Percentiles rank a stretch among this genome's conserved stretches.
phyloP scores from a whole-genome alignment of 441 rosid species.

The Corymbia calophylla region DNA sequence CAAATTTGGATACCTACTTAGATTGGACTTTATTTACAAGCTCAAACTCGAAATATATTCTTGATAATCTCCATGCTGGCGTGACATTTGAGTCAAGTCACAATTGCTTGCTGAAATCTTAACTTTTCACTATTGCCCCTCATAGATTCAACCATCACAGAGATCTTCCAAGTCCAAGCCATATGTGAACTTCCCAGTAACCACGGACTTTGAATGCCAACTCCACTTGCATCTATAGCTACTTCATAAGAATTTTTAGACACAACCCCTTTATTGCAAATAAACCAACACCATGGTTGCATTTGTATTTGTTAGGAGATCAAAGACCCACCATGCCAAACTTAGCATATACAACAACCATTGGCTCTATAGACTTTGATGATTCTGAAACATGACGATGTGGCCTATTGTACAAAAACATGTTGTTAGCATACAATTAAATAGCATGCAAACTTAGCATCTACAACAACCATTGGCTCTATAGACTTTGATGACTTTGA shows the following conservation, averaged over 20 bases:
- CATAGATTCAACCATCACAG: too few species aligned
- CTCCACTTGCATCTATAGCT: background rate
- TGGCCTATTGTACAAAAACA: too few species aligned
- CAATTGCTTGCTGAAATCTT: too few species aligned
- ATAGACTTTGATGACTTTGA: too few species aligned
- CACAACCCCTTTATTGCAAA: background rate
- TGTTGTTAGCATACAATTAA: too few species aligned
- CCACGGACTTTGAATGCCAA: fast-evolving
- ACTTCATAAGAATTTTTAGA: background rate
- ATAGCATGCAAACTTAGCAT: too few species aligned
- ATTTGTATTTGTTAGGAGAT: background rate
- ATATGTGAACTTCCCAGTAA: background rate
- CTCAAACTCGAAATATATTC: background rate
- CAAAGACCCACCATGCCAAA: background rate
- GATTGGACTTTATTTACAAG: background rate
- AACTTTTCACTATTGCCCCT: background rate
- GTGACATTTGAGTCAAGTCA: background rate
- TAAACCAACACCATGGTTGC: too few species aligned
- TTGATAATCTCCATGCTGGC: background rate
- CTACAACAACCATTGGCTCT: too few species aligned
- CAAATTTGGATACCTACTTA: background rate
- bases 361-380: background rate
- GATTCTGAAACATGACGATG: too few species aligned
- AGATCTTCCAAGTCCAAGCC: background rate
- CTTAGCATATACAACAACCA: background rate